Conservation (phyloP, 345 rosid species). For the Lepidium didymum region DNA sequence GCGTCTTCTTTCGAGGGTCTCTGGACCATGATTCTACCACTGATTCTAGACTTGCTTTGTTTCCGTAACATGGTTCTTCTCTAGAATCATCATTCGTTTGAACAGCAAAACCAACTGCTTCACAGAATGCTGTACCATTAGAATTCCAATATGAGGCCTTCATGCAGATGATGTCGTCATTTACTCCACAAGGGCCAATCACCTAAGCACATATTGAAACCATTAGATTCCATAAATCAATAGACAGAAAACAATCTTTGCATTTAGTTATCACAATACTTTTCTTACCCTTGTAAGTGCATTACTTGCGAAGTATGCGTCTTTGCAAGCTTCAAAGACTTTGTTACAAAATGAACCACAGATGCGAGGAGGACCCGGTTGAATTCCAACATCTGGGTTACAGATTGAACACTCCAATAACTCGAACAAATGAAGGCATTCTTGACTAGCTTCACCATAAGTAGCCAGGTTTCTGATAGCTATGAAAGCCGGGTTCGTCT, state of each 20-base stretch:
- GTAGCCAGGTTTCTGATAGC: slow-evolving; percentile 70
- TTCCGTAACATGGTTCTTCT: slow-evolving; percentile 77
- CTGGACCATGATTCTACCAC: slow-evolving; percentile 67
- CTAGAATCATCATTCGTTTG: slow-evolving; percentile 26
- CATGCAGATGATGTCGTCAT: slow-evolving; percentile 62
- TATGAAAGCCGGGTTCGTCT: slow-evolving; percentile 80
- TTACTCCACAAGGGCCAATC: slow-evolving; percentile 64
- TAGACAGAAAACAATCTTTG: not conserved
- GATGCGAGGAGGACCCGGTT: slow-evolving; percentile 80
- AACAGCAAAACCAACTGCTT: slow-evolving; percentile 74
- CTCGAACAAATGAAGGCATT: slow-evolving; percentile 78
- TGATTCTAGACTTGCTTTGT: slow-evolving; percentile 71
- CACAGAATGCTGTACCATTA: slow-evolving; percentile 84
- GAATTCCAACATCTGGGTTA: slow-evolving; percentile 71
- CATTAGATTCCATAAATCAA: not conserved
- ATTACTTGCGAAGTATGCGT: slow-evolving; percentile 86
- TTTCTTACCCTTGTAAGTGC: slow-evolving; percentile 47
- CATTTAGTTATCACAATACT: not conserved
- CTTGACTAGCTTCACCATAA: slow-evolving; percentile 75
- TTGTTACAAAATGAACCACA: slow-evolving; percentile 71
- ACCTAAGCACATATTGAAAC: slow-evolving; percentile 4
- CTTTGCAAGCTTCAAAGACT: slow-evolving; percentile 69
- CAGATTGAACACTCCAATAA: slow-evolving; percentile 94
- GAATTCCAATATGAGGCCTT: slow-evolving; percentile 73
- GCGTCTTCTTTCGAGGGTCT: not conserved